Conservation (phyloP, 768 basidiomycete species). For the Naematelia aurantialba region DNA sequence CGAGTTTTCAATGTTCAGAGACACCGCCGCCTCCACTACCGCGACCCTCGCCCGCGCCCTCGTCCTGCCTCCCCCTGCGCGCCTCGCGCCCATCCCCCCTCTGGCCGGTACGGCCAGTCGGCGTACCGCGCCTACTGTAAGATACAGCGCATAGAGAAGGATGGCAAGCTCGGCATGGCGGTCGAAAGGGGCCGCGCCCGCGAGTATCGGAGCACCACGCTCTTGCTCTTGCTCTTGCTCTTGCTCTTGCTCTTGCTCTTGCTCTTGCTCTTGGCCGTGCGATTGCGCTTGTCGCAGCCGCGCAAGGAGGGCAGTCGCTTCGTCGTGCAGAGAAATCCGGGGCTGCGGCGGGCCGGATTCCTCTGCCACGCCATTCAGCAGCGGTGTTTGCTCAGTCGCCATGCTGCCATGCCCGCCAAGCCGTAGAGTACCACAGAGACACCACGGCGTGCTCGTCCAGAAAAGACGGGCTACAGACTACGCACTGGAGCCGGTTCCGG, state of each 20-base stretch:
- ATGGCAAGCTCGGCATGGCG: conserved; percentile 11
- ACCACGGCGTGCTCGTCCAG: background rate
- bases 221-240: no score
- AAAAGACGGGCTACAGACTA: background rate
- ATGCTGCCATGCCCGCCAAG: no score
- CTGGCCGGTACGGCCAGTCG: conserved; percentile 5
- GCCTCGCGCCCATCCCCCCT: no score
- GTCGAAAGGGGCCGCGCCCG: background rate
- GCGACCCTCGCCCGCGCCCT: conserved; percentile 4
- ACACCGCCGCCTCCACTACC: background rate
- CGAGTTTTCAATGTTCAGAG: background rate
- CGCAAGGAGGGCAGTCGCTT: background rate
- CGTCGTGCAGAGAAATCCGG: background rate
- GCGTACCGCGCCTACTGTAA: background rate
- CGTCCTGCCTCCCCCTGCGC: background rate
- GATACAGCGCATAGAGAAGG: conserved; percentile 17
- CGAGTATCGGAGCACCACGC: background rate
- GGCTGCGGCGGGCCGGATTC: background rate
- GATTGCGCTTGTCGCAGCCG: background rate
- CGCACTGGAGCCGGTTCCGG: no score
- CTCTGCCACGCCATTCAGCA: background rate
- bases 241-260: no score
- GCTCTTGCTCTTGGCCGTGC: no score
- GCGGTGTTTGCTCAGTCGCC: background rate
- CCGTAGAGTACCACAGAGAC: no score